These are phyloP conservation scores for Puccinia novopanici DNA, from an alignment of 1,284 basidiomycete genomes.

Conservation along the genomic window DNA sequence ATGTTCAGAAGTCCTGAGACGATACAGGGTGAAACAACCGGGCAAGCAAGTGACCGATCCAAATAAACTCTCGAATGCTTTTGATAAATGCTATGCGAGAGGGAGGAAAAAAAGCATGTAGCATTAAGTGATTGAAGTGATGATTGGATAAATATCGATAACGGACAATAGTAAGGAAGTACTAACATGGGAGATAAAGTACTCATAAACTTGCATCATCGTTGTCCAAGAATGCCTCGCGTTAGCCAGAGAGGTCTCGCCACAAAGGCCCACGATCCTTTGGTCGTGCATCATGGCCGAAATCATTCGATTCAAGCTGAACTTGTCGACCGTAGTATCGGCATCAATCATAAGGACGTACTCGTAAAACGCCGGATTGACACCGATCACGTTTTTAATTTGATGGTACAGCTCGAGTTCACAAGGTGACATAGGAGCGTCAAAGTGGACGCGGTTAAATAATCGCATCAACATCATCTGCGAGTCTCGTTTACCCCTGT, in stretches of 20 bases:
- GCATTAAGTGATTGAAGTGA: slow-evolving; percentile 8
- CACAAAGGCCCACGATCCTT: slow-evolving; percentile 88
- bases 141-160: slow-evolving; percentile 12
- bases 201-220: slow-evolving; percentile 82
- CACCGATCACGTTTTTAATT: slow-evolving; percentile 98
- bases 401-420: slow-evolving; percentile 98
- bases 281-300: slow-evolving; percentile 85
- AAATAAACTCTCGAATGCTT: slow-evolving; percentile 95
- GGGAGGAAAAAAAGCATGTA: neutral
- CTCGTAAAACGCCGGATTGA: slow-evolving; percentile 97
- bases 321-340: slow-evolving; percentile 86
- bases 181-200: slow-evolving; percentile 57
- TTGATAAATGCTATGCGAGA: slow-evolving; percentile 86
- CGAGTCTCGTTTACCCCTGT: slow-evolving; percentile 93
- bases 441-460: slow-evolving; percentile 97
- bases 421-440: slow-evolving; percentile 90
- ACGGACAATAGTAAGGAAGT: neutral
- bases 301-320: slow-evolving; percentile 83
- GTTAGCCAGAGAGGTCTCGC: slow-evolving; percentile 86
- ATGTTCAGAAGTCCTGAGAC: slow-evolving; percentile 80
- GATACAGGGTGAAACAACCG: slow-evolving; percentile 91
- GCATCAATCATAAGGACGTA: slow-evolving; percentile 96
- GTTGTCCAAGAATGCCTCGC: slow-evolving; percentile 90
- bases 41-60: slow-evolving; percentile 97
- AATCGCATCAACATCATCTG: slow-evolving; percentile 96